phyloP scores from a whole-genome alignment of 179 eudicot species.

The Carnegiea gigantea region DNA sequence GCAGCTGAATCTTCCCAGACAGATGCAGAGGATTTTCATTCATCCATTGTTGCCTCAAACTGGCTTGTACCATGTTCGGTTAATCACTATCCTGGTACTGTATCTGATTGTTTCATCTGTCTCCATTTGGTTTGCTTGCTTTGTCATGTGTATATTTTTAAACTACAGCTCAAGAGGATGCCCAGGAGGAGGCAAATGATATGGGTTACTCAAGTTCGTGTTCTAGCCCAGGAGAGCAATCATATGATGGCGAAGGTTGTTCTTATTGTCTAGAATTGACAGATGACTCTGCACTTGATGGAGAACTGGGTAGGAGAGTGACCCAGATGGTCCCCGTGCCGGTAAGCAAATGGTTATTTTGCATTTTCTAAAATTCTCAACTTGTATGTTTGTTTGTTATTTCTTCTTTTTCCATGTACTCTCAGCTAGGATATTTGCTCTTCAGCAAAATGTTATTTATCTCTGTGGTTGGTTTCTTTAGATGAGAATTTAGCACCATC shows the following conservation, averaged over 20 bases:
- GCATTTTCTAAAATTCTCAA: background rate
- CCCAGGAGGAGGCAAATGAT: slow-evolving; percentile 41
- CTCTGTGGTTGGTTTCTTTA: background rate
- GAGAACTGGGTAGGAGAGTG: slow-evolving; percentile 85
- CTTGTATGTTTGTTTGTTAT: background rate
- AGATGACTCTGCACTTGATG: slow-evolving; percentile 63
- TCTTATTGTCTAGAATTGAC: slow-evolving; percentile 47
- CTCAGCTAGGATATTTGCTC: background rate
- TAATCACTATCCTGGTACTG: slow-evolving; percentile 50
- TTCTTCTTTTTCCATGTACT: background rate
- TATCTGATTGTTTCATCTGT: slow-evolving; percentile 17
- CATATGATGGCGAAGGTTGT: slow-evolving; percentile 62
- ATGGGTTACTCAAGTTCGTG: slow-evolving; percentile 58
- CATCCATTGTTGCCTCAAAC: slow-evolving; percentile 40
- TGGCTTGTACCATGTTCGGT: slow-evolving; percentile 54
- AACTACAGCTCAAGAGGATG: slow-evolving; percentile 51
- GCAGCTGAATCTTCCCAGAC: slow-evolving; percentile 47
- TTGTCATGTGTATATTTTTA: slow-evolving; percentile 24
- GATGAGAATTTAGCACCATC: background rate
- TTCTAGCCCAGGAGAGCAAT: slow-evolving; percentile 65
- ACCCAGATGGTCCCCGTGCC: slow-evolving; percentile 75
- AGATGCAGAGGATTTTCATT: slow-evolving; percentile 43
- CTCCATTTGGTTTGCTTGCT: slow-evolving; percentile 5
- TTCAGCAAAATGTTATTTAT: background rate
- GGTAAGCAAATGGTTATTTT: slow-evolving; percentile 44